Base-by-base conservation (phyloP, 371 early-diverging fungal species). In the Rhizopus arrhizus region DNA sequence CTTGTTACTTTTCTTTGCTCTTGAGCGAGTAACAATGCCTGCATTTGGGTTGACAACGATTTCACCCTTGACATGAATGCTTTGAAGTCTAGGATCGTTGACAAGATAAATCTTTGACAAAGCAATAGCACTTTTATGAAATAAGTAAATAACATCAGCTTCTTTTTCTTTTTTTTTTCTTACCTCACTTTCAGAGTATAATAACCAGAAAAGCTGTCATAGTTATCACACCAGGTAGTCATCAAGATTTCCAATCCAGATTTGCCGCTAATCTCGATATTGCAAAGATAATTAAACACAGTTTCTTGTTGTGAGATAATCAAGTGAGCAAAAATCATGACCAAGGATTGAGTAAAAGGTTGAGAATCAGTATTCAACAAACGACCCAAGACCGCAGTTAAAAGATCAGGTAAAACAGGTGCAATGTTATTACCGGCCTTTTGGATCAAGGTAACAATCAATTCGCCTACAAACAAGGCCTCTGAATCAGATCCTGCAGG, bases 321-420 rank as follows among this genome's bases (percentile, higher is more conserved):
- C 52, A 96, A 77, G 51, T 95, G 93, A 38, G 93, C 93, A 72
- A 95, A 91, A 11, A 94, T 88, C 69, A 91, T 76, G 4, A 95
- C 82, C n/a, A 95, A 75, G n/a, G 93, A 90, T 78, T 92, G 89
- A 60, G 91, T 87, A 43, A 93, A 92, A 3, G 91, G 83, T 0
- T 93, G 81, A 15, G 84, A 87, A 66, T 83, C 78, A 0, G 95
- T 90, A 7, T 82, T 81, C 11, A 83, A 82, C 33, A 95, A 75
- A 9, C 93, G 86, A 6, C 64, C 64, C 0, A 89, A 79, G 1
- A 93, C 88, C 1, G 92, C 91, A 36, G 83, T 81, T 52, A 95
- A 76, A 35, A 96, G 83, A n/a, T 88, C 82, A 6, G 93, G 90
- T 42, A 94, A 72, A 13, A 90, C 84, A 36, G 90, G 86, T 2